phyloP scores from a whole-genome alignment of 139 green algal species.

The Tetraselmis chui region DNA sequence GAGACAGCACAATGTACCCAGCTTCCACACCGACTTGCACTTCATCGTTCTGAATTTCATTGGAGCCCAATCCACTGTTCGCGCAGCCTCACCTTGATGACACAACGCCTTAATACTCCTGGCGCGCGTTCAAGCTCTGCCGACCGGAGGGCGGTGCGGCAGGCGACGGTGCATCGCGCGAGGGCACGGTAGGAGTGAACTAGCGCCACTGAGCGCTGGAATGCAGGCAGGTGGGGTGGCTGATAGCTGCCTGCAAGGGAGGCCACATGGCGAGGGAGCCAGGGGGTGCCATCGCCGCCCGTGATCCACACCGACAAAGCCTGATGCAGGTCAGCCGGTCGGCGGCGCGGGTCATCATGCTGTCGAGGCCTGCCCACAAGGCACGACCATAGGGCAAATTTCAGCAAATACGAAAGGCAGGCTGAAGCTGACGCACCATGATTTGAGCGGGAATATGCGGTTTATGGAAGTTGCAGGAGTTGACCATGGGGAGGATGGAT shows the following conservation, averaged over 20 bases:
- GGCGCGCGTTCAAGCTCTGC: too few relatives aligned
- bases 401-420: too few relatives aligned
- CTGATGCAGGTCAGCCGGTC: slow-evolving; percentile 24
- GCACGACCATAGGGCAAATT: too few relatives aligned
- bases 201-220: slow-evolving; percentile 26
- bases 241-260: not conserved
- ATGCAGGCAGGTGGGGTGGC: not conserved
- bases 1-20: too few relatives aligned
- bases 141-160: not conserved
- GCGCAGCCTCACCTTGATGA: not conserved
- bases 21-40: too few relatives aligned
- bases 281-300: slow-evolving; percentile 1
- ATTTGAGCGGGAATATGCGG: too few relatives aligned
- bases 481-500: too few relatives aligned
- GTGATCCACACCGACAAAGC: slow-evolving; percentile 23
- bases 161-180: not conserved
- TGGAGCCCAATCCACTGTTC: too few relatives aligned
- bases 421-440: too few relatives aligned
- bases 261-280: slow-evolving; percentile 17
- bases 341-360: not conserved
- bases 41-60: too few relatives aligned
- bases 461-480: too few relatives aligned
- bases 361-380: not conserved
- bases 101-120: slow-evolving; percentile 6
- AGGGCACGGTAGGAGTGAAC: slow-evolving; percentile 15